phyloP scores from a whole-genome alignment of 208 protist genomes.

The Porcisia deanei region DNA sequence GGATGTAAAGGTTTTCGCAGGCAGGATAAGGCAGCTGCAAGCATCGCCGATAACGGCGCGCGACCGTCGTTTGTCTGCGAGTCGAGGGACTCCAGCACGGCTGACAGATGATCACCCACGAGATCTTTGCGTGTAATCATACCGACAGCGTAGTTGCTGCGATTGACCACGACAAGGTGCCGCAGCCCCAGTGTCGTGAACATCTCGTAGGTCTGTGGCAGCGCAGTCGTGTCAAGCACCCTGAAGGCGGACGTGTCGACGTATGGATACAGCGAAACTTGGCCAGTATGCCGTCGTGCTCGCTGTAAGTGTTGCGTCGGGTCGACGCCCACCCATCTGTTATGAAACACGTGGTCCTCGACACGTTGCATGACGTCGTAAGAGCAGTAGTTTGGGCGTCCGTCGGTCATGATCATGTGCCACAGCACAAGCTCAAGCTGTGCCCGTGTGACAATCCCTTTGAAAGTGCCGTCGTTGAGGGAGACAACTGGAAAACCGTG shows the following conservation, averaged over 20 bases:
- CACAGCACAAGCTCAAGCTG: conserved; percentile 55
- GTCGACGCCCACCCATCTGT: conserved; percentile 22
- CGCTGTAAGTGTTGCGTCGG: conserved; percentile 10
- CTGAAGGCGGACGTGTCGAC: conserved; percentile 57
- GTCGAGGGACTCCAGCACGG: conserved; percentile 3
- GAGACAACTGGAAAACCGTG: conserved; percentile 62
- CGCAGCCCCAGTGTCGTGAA: conserved; percentile 56
- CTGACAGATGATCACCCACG: conserved; percentile 35
- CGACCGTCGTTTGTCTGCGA: background rate
- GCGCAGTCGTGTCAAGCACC: conserved; percentile 45
- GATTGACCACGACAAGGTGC: conserved; percentile 48
- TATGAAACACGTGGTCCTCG: conserved; percentile 32
- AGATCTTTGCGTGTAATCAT: conserved; percentile 66
- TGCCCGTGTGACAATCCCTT: conserved; percentile 43
- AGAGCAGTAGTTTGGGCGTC: conserved; percentile 28
- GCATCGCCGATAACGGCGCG: background rate
- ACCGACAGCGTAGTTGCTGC: conserved; percentile 41
- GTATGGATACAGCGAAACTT: conserved; percentile 51
- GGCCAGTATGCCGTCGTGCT: conserved; percentile 2
- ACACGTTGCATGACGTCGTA: conserved; percentile 38
- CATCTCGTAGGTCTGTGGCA: conserved; percentile 50
- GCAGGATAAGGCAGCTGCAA: conserved; percentile 4
- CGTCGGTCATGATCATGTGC: conserved; percentile 42
- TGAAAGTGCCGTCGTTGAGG: conserved; percentile 46
- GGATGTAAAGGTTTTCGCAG: conserved; percentile 29